These are phyloP conservation scores for Penicillium sp. DNA, from an alignment of 2,329 filamentous ascomycete genomes.

Conservation along the genomic window DNA sequence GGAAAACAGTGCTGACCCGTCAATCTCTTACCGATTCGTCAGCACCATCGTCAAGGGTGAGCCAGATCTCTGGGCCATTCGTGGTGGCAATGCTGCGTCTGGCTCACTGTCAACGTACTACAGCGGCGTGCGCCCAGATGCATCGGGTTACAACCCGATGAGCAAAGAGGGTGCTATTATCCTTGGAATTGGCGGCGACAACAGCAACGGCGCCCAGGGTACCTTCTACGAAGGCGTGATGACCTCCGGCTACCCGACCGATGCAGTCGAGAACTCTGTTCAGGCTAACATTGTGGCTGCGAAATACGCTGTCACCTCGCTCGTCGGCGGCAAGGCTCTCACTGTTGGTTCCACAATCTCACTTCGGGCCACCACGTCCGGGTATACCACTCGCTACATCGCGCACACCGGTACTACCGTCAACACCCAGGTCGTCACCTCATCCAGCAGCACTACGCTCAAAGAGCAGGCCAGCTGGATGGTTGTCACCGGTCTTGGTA, in stretches of 20 bases:
- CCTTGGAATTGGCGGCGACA: conserved; percentile 70
- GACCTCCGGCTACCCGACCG: conserved; percentile 61
- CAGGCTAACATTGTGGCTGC: conserved; percentile 63
- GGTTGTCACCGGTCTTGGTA: conserved; percentile 56
- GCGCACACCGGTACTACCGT: conserved; percentile 53
- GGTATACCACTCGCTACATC: conserved; percentile 56
- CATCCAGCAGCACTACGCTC: conserved; percentile 50
- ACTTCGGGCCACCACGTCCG: conserved; percentile 55
- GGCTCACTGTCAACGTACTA: conserved; percentile 60
- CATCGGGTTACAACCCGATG: conserved; percentile 60
- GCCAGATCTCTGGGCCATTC: conserved; percentile 59
- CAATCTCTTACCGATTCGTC: conserved; percentile 57
- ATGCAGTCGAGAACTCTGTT: conserved; percentile 58
- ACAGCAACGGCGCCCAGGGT: conserved; percentile 59
- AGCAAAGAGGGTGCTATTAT: conserved; percentile 64
- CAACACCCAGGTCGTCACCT: conserved; percentile 57
- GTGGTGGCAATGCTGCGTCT: conserved; percentile 57
- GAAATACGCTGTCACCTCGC: conserved; percentile 50
- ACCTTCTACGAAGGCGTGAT: conserved; percentile 67
- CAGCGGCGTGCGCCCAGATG: conserved; percentile 54
- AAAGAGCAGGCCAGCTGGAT: conserved; percentile 56
- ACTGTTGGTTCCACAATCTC: conserved; percentile 54
- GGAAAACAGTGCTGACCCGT: conserved; percentile 54
- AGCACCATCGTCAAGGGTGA: conserved; percentile 59
- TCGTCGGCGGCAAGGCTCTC: conserved; percentile 52